These are phyloP conservation scores for Fraxinus dipetala DNA, from an alignment of 305 asterid genomes.

Conservation along the genomic window DNA sequence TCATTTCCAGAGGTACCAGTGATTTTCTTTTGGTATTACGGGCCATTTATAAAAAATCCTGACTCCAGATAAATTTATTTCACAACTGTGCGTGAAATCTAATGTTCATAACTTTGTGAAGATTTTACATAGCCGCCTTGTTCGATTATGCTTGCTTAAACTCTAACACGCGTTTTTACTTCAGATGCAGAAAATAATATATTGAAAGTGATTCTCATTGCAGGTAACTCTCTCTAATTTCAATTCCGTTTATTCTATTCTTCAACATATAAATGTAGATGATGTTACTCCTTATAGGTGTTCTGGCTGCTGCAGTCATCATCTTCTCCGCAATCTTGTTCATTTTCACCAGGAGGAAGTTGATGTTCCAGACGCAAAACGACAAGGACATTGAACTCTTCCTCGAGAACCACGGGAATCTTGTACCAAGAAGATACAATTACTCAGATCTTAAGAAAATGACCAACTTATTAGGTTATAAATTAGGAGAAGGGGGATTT, in stretches of 20 bases:
- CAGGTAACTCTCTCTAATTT: neutral
- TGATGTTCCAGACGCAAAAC: neutral
- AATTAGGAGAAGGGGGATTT: slow-evolving; percentile 41
- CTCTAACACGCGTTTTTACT: neutral
- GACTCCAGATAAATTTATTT: too few relatives aligned
- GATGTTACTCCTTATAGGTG: neutral
- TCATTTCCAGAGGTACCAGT: too few relatives aligned
- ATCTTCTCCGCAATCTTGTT: neutral
- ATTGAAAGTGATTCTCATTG: neutral
- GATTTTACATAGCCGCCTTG: neutral
- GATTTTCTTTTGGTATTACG: too few relatives aligned
- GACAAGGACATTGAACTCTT: slow-evolving; percentile 26
- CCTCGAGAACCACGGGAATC: slow-evolving; percentile 26
- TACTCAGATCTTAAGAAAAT: slow-evolving; percentile 34
- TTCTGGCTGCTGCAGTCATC: neutral
- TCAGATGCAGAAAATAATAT: neutral
- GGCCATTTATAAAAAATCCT: too few relatives aligned
- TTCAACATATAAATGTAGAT: neutral
- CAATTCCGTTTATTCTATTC: neutral
- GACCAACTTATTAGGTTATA: slow-evolving; percentile 28
- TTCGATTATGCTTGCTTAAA: neutral
- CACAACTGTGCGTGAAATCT: too few relatives aligned
- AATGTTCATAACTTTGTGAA: neutral
- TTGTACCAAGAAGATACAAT: slow-evolving; percentile 26
- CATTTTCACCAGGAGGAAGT: neutral